Evolutionary conservation across 2,329 filamentous ascomycete genomes (phyloP).

Genomic region (Colletotrichum limetticola): DNA sequence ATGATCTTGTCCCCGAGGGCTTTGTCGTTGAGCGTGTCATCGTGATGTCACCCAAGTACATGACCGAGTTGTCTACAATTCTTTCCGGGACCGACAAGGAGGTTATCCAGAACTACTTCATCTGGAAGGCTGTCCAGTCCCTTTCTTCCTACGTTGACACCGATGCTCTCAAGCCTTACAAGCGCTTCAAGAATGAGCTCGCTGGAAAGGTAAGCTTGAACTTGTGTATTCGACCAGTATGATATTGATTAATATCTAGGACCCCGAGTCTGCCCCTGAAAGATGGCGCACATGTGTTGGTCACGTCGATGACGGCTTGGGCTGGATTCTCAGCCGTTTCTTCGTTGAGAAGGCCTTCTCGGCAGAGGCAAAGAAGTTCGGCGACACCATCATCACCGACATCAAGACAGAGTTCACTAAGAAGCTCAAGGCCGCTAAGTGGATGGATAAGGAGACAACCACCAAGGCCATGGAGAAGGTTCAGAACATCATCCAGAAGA

Average conservation of each 20-base stretch:
- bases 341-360: constrained; percentile 77
- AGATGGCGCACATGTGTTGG: constrained; percentile 74
- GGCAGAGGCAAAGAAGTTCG: constrained; percentile 72
- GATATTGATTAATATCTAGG: constrained; percentile 44
- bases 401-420: constrained; percentile 74
- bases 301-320: constrained; percentile 66
- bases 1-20: constrained; percentile 60
- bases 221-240: too few relatives aligned
- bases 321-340: constrained; percentile 77
- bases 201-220: constrained; percentile 59
- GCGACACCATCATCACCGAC: constrained; percentile 76
- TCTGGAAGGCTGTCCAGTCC: constrained; percentile 70
- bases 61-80: constrained; percentile 67
- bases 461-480: constrained; percentile 72
- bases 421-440: constrained; percentile 67
- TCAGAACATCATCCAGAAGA: constrained; percentile 74
- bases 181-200: constrained; percentile 69
- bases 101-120: constrained; percentile 69
- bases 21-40: constrained; percentile 65
- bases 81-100: constrained; percentile 64
- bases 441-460: constrained; percentile 73
- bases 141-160: constrained; percentile 67
- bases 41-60: constrained; percentile 68
- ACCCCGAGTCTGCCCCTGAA: constrained; percentile 70
- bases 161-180: constrained; percentile 68